phyloP scores from a whole-genome alignment of 176 grass and related monocot species.

The Chrysopogon serrulatus region DNA sequence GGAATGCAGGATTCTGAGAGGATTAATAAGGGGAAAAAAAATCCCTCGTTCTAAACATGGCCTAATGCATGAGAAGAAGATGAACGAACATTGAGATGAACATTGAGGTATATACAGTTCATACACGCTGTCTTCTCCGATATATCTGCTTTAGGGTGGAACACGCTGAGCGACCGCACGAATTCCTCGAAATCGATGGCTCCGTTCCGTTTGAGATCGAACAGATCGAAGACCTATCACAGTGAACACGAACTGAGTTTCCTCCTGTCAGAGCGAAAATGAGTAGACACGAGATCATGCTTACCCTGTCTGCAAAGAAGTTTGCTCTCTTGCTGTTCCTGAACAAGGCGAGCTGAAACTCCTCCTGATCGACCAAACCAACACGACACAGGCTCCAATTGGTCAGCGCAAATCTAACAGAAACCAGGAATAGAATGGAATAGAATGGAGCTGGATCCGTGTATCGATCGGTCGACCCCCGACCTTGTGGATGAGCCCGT shows the following conservation, averaged over 20 bases:
- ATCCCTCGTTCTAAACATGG: background rate
- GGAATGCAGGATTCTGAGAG: background rate
- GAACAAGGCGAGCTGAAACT: slow-evolving; percentile 69
- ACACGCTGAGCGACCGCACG: slow-evolving; percentile 66
- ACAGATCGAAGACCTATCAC: slow-evolving; percentile 64
- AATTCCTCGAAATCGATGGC: slow-evolving; percentile 83
- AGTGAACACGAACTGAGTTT: background rate
- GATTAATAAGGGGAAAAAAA: no score
- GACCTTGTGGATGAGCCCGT: slow-evolving; percentile 88
- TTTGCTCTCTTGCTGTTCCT: slow-evolving; percentile 56
- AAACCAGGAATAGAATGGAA: background rate
- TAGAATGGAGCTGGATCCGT: background rate
- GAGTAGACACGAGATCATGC: background rate
- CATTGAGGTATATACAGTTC: background rate
- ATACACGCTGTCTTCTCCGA: slow-evolving; percentile 65
- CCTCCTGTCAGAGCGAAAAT: background rate
- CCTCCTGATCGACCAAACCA: slow-evolving; percentile 41
- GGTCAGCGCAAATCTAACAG: background rate
- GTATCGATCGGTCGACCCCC: background rate
- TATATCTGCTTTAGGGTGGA: slow-evolving; percentile 46
- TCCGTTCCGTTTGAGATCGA: slow-evolving; percentile 65
- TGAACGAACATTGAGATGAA: background rate
- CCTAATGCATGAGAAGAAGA: background rate
- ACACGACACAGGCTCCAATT: background rate
- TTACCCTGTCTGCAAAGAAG: slow-evolving; percentile 73